phyloP scores from a whole-genome alignment of 495 filamentous ascomycete genomes.

The Podospora pseudoanserina region DNA sequence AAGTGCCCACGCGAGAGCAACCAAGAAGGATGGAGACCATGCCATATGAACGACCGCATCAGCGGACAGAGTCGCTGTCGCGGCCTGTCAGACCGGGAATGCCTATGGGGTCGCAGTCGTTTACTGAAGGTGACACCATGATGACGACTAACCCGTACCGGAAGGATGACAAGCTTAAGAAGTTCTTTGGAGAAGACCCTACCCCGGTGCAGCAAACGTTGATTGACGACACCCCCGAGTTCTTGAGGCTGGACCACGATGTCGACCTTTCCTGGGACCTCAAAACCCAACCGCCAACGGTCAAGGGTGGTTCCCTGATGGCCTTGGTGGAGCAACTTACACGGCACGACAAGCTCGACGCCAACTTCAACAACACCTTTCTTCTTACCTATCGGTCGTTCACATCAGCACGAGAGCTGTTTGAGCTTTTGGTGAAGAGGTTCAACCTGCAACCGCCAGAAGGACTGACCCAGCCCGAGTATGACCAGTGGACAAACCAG shows the following conservation, averaged over 20 bases:
- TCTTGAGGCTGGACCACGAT: slow-evolving; percentile 83
- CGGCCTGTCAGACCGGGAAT: slow-evolving; percentile 38
- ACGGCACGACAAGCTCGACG: slow-evolving; percentile 89
- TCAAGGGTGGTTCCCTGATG: slow-evolving; percentile 84
- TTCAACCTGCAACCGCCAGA: slow-evolving; percentile 93
- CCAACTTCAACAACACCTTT: slow-evolving; percentile 97
- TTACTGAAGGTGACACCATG: slow-evolving; percentile 59
- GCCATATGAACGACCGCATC: slow-evolving; percentile 45
- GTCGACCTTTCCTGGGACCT: slow-evolving; percentile 84
- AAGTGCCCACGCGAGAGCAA: slow-evolving; percentile 35
- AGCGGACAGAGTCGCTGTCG: slow-evolving; percentile 41
- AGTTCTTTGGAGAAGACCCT: slow-evolving; percentile 82
- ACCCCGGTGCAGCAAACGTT: slow-evolving; percentile 49
- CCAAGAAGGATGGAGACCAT: slow-evolving; percentile 44
- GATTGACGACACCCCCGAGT: slow-evolving; percentile 75
- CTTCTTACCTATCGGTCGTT: slow-evolving; percentile 95
- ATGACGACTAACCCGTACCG: slow-evolving; percentile 51
- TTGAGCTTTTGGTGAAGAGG: slow-evolving; percentile 84
- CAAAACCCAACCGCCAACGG: slow-evolving; percentile 64
- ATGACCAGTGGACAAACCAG: slow-evolving; percentile 82
- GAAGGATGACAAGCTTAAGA: slow-evolving; percentile 69
- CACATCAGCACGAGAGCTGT: slow-evolving; percentile 82
- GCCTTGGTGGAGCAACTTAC: slow-evolving; percentile 96
- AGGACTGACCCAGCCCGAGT: slow-evolving; percentile 69
- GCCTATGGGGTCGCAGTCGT: slow-evolving; percentile 58